Conservation (phyloP, 495 filamentous ascomycete genomes). For the Diplogelasinospora grovesii region DNA sequence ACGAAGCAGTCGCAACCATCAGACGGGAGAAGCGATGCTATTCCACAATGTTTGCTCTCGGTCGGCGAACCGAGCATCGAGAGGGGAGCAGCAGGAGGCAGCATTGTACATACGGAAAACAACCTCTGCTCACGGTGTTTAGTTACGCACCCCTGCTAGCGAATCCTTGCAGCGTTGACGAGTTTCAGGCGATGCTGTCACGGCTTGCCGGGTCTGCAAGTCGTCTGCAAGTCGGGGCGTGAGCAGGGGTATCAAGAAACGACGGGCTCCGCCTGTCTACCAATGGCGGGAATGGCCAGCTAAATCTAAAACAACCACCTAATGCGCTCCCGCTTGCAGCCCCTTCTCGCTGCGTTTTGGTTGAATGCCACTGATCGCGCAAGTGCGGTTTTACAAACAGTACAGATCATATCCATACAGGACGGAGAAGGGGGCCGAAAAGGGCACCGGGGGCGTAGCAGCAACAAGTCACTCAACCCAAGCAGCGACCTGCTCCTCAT, state of each 20-base stretch:
- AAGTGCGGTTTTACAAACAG: too few relatives aligned
- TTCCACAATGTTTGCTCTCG: conserved; percentile 11
- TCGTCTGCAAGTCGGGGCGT: conserved; percentile 9
- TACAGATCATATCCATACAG: too few relatives aligned
- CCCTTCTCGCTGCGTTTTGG: conserved; percentile 10
- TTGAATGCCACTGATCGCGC: conserved; percentile 6
- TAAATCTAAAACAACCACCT: conserved; percentile 28
- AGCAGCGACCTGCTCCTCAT: conserved; percentile 1
- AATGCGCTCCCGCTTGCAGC: conserved; percentile 11
- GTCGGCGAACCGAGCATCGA: too few relatives aligned
- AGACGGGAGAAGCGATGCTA: conserved; percentile 5
- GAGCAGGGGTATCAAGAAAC: conserved; percentile 20
- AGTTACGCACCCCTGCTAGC: conserved; percentile 1
- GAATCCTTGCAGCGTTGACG: conserved; percentile 27
- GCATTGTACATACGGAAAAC: too few relatives aligned
- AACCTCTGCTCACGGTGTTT: too few relatives aligned
- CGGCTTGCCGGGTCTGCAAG: conserved; percentile 14
- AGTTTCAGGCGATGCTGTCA: conserved; percentile 28
- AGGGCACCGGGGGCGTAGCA: conserved; percentile 8
- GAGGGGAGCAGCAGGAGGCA: too few relatives aligned
- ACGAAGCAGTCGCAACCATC: too few relatives aligned
- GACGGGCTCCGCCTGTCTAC: conserved; percentile 13
- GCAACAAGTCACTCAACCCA: conserved; percentile 6
- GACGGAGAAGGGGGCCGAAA: too few relatives aligned
- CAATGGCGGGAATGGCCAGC: conserved; percentile 13